Evolutionary conservation across 2,329 filamentous ascomycete genomes (phyloP).

Genomic region (Botrytis sinoallii): DNA sequence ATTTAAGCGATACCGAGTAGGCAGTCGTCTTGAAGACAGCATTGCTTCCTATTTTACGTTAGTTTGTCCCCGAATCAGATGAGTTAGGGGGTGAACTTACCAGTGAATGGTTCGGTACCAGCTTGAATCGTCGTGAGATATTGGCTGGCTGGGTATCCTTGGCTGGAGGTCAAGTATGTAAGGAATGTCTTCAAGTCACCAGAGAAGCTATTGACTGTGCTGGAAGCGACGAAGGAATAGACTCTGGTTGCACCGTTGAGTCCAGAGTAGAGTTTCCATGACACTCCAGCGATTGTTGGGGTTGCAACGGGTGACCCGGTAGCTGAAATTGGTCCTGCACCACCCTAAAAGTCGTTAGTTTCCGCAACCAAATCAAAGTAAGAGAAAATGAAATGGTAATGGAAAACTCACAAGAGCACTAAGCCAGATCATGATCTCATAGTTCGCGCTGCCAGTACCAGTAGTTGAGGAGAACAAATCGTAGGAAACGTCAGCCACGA

Average conservation of each 20-base stretch:
- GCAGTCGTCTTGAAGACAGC: slow-evolving; percentile 44
- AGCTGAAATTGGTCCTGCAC: slow-evolving; percentile 54
- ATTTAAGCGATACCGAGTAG: slow-evolving; percentile 32
- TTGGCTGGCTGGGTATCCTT: slow-evolving; percentile 49
- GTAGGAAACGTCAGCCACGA: slow-evolving; percentile 59
- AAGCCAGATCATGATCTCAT: slow-evolving; percentile 67
- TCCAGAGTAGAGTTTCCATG: slow-evolving; percentile 61
- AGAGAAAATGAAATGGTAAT: background rate
- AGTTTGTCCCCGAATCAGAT: background rate
- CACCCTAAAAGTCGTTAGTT: slow-evolving; percentile 38
- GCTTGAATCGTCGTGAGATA: slow-evolving; percentile 52
- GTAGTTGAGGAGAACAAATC: slow-evolving; percentile 56
- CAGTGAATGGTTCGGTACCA: slow-evolving; percentile 54
- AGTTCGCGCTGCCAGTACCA: slow-evolving; percentile 48
- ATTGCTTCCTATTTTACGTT: slow-evolving; percentile 40
- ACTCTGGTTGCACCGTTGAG: slow-evolving; percentile 58
- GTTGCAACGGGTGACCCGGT: slow-evolving; percentile 52
- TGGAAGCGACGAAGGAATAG: slow-evolving; percentile 55
- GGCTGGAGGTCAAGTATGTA: slow-evolving; percentile 49
- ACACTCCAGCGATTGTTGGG: slow-evolving; percentile 49
- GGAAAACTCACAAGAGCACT: slow-evolving; percentile 42
- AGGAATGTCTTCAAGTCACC: slow-evolving; percentile 58
- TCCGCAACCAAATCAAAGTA: background rate
- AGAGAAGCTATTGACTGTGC: slow-evolving; percentile 49
- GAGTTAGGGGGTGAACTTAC: slow-evolving; percentile 31